These are phyloP conservation scores for Alternaria arbusti DNA, from an alignment of 2,329 filamentous ascomycete genomes.

Conservation along the genomic window DNA sequence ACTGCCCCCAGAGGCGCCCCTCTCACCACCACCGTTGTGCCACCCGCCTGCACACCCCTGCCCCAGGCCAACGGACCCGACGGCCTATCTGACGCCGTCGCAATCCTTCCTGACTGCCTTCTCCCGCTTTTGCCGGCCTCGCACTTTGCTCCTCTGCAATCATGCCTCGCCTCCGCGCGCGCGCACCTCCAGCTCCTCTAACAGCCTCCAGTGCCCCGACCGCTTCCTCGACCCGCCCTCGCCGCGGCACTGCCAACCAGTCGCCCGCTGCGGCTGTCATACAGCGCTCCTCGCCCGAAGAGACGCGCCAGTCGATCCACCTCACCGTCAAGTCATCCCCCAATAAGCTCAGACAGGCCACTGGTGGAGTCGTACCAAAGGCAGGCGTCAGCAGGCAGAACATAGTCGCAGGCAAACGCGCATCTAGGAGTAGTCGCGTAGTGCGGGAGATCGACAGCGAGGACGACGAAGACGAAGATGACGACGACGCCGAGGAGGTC, in stretches of 20 bases:
- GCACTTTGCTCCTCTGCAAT: constrained; percentile 20
- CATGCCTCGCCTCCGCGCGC: constrained; percentile 48
- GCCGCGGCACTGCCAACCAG: constrained; percentile 45
- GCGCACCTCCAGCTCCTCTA: constrained; percentile 40
- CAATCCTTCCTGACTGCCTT: constrained; percentile 10
- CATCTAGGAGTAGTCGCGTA: constrained; percentile 47
- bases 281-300: constrained; percentile 50
- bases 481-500: constrained; percentile 48
- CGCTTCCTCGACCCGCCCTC: constrained; percentile 45
- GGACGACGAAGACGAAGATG: constrained; percentile 49
- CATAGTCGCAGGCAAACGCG: constrained; percentile 48
- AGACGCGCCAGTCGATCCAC: constrained; percentile 54
- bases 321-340: constrained; percentile 59
- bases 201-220: constrained; percentile 45
- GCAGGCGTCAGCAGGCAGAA: constrained; percentile 43
- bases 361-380: constrained; percentile 42
- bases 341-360: constrained; percentile 57
- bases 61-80: constrained; percentile 10
- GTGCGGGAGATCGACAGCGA: constrained; percentile 51
- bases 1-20: constrained; percentile 10
- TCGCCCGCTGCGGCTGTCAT: constrained; percentile 45
- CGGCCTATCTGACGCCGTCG: constrained; percentile 24
- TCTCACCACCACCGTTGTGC: constrained; percentile 28
- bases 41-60: constrained; percentile 28
- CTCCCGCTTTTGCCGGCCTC: constrained; percentile 2